Evolutionary conservation across 768 basidiomycete species (phyloP), one percentile per base, ranked within the genome.

Genomic region (Mycena filopes): DNA sequence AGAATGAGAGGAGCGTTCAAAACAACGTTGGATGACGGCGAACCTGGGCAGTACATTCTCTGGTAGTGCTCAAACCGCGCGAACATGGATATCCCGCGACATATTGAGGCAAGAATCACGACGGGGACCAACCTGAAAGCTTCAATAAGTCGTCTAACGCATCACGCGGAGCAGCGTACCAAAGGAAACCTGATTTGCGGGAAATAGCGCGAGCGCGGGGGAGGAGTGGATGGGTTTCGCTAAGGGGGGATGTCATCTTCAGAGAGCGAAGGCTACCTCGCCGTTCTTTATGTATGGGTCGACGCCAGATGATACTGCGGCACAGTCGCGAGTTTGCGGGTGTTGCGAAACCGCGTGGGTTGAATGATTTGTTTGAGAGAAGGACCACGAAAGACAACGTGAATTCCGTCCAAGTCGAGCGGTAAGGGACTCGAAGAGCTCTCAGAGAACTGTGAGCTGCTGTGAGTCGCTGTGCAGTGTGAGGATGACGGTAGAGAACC

Each of bases 11-110:
- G 33, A 25, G 15, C 18, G 28, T 8, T 43, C 36, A 4, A 36
- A 11, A 36, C 36, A 25, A n/a, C n/a, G n/a, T 23, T 25, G 18
- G 33, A 31, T 25, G 28, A 23, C 25, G 26, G n/a, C 26, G 42
- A 15, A 66, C 59, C 42, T n/a, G 58, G 53, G 36, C 65, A 66
- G 33, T 49, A 66, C 11, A 36, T 48, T 45, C 45, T 38, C 59
- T 66, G 65, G 33, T 66, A 60, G 42, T 60, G 46, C 16, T 60
- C 53, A 13, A 28, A 66, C 3, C 58, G 65, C 36, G 65, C 45
- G 41, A 60, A 60, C 58, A 66, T 66, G 20, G 55, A 56, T 13
- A 56, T 63, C 50, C 61, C 61, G 26, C 55, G 53, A 16, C 43
- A 45, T 47, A 62, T 55, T 20, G 60, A 53, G 4, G 60, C 60